phyloP scores from a whole-genome alignment of 1,284 basidiomycete genomes.

The Microbotryum intermedium region DNA sequence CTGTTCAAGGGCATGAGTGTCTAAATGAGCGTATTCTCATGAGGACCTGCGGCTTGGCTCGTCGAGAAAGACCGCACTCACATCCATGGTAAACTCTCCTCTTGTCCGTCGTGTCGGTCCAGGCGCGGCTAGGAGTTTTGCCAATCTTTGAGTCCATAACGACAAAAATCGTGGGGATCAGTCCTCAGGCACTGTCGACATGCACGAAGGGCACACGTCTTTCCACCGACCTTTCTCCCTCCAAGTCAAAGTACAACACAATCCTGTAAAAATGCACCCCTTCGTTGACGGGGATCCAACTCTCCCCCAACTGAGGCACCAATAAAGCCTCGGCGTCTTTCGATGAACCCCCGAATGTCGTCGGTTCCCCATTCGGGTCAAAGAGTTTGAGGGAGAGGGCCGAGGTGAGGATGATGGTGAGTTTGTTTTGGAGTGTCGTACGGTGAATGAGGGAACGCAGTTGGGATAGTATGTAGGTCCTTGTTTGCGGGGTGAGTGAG shows the following conservation, averaged over 20 bases:
- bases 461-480: constrained; percentile 3
- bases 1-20: background rate
- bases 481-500: constrained; percentile 6
- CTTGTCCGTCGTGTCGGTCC: background rate
- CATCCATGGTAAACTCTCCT: constrained; percentile 19
- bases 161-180: too few species aligned
- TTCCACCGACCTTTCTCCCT: constrained; percentile 17
- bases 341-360: constrained; percentile 1
- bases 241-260: constrained; percentile 17
- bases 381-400: constrained; percentile 22
- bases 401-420: constrained; percentile 5
- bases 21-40: background rate
- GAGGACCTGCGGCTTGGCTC: too few species aligned
- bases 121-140: constrained; percentile 6
- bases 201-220: background rate
- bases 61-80: constrained; percentile 1
- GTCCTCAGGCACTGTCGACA: too few species aligned
- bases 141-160: background rate
- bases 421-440: too few species aligned
- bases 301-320: constrained; percentile 11
- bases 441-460: background rate
- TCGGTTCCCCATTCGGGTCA: constrained; percentile 14
- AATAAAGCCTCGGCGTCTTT: constrained; percentile 24
- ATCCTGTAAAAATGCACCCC: background rate
- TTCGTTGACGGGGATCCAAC: constrained; percentile 10